Base-by-base conservation (phyloP, 345 rosid genomes). In the Limnanthes douglasii region DNA sequence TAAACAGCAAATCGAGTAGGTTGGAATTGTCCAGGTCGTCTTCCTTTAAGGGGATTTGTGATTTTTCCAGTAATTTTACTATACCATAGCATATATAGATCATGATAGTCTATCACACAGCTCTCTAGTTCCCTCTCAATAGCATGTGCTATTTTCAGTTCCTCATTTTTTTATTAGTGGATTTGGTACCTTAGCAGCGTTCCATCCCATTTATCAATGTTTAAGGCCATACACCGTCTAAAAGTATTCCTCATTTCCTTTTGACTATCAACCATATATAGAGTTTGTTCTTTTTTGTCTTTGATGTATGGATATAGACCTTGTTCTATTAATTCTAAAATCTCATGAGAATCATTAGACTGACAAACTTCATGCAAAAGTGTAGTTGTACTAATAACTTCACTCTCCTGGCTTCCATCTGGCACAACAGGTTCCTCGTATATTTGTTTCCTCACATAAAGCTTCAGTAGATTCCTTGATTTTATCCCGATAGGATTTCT, bases 101-200 rank as follows among this genome's bases (percentile, higher is more conserved):
- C 62, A 33, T 56, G 48, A 33, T 56, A 56, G 37, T 56, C 62
- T 51, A 56, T 56, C 27, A 51, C 56, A 23, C 24, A 37, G 50
- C 27, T 48, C 50, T 49, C 62, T 32, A 46, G 46, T 31, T 43
- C 56, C n/a, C n/a, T n/a, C n/a, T n/a, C n/a, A n/a, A n/a, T n/a
- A n/a, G n/a, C n/a, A n/a, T n/a, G n/a, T n/a, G n/a, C n/a, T n/a
- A n/a, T n/a, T n/a, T n/a, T n/a, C n/a, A n/a, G n/a, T n/a, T n/a
- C n/a, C n/a, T n/a, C n/a, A n/a, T 68, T 84, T 93, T 60, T 77
- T 90, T 8, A 94, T 84, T 54, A 90, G 69, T 24, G 94, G 73
- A 64, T 96, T 90, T 31, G 98, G 98, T 25, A 90, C 94, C 46
- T 75, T 77, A 54, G 98, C 98, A 64, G 93, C 70, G 43, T 63